Percentiles rank a stretch among this genome's conserved stretches.
Conservation (phyloP, 1,139 yeast genomes). For the Yamadazyma aaseri region DNA sequence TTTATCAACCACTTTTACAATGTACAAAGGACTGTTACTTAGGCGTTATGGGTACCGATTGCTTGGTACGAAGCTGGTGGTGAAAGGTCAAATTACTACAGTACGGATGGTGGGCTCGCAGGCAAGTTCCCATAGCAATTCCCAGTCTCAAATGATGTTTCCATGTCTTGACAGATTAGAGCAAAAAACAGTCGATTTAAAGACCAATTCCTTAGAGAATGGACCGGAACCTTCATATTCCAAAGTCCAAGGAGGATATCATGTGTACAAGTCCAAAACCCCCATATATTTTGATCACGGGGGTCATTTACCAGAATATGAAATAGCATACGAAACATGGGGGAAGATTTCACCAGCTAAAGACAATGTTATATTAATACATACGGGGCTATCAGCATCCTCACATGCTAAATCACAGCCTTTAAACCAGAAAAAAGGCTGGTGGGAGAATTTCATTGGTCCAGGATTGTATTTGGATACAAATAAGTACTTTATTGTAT, state of each 20-base stretch:
- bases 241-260: slow-evolving; percentile 66
- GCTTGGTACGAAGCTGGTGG: background rate
- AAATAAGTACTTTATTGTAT: slow-evolving; percentile 72
- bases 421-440: slow-evolving; percentile 70
- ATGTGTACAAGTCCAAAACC: slow-evolving; percentile 50
- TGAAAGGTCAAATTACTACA: background rate
- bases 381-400: slow-evolving; percentile 90
- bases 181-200: slow-evolving; percentile 48
- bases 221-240: slow-evolving; percentile 90
- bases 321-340: slow-evolving; percentile 92
- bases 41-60: background rate
- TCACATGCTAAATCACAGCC: slow-evolving; percentile 91
- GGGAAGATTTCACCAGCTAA: slow-evolving; percentile 62
- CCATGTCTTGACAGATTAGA: slow-evolving; percentile 86
- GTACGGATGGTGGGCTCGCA: slow-evolving; percentile 9
- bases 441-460: slow-evolving; percentile 97
- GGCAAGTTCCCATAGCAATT: no score
- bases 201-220: slow-evolving; percentile 48
- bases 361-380: slow-evolving; percentile 74
- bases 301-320: slow-evolving; percentile 68
- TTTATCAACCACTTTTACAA: background rate
- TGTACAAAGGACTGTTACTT: background rate
- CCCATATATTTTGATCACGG: slow-evolving; percentile 82
- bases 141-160: slow-evolving; percentile 70
- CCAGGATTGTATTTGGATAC: slow-evolving; percentile 81